These are phyloP conservation scores for Psophocarpus tetragonolobus DNA, from an alignment of 306 rosid genomes.

Conservation along the genomic window DNA sequence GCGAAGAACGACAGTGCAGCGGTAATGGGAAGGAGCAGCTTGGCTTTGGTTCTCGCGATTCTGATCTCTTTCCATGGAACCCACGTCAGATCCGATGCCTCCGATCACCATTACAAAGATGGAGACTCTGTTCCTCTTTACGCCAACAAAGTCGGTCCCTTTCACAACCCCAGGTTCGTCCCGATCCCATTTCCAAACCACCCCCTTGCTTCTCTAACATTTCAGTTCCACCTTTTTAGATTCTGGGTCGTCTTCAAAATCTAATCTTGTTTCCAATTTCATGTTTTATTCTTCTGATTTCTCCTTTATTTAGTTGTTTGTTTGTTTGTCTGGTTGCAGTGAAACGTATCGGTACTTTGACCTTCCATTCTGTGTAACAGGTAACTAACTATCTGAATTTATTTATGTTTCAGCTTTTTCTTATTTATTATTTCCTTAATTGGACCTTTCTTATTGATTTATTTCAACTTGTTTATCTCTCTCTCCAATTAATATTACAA, in stretches of 20 bases:
- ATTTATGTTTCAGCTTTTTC: not conserved
- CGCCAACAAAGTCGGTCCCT: slow-evolving; percentile 87
- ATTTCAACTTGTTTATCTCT: not conserved
- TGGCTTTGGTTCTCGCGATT: slow-evolving; percentile 44
- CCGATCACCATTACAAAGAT: slow-evolving; percentile 69
- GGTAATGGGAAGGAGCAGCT: slow-evolving; percentile 39
- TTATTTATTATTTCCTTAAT: slow-evolving; percentile 6
- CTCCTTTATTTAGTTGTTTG: not conserved
- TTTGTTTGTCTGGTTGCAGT: slow-evolving; percentile 46
- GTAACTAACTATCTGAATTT: slow-evolving; percentile 30
- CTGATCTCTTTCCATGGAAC: slow-evolving; percentile 36
- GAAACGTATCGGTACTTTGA: slow-evolving; percentile 83
- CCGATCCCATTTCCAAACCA: not conserved
- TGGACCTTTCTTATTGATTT: slow-evolving; percentile 2
- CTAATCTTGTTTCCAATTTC: slow-evolving; percentile 19
- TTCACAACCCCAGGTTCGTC: slow-evolving; percentile 77
- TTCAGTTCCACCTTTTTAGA: slow-evolving; percentile 4
- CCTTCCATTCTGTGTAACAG: slow-evolving; percentile 75
- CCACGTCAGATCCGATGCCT: slow-evolving; percentile 64
- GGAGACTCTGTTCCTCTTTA: slow-evolving; percentile 68
- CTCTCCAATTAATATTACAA: not conserved
- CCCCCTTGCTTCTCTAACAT: not conserved
- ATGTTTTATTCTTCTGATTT: slow-evolving; percentile 9
- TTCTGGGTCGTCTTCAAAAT: slow-evolving; percentile 31
- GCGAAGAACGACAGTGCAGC: not conserved